Conservation (phyloP, 495 filamentous ascomycete species). For the Tuber umbilicatum region DNA sequence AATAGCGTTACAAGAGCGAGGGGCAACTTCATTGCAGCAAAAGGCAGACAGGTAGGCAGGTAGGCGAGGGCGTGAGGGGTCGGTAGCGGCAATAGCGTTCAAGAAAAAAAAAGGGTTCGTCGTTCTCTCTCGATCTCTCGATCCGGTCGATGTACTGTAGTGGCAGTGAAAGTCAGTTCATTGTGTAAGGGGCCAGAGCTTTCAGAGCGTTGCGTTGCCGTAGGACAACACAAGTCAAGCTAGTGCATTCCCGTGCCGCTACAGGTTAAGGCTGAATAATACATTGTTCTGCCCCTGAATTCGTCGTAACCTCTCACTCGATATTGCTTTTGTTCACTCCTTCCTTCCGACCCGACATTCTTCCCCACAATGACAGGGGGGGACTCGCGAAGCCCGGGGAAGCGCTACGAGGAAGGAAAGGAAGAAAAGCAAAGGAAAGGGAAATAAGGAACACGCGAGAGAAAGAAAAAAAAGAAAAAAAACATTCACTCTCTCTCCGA, state of each 20-base stretch:
- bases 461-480: neutral
- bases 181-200: neutral
- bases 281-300: neutral
- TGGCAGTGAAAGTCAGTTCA: neutral
- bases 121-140: no score
- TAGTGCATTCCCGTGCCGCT: neutral
- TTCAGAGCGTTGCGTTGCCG: neutral
- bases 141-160: neutral
- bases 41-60: neutral
- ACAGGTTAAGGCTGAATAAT: neutral
- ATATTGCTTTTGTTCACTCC: neutral
- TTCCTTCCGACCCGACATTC: neutral
- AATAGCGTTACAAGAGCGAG: constrained; percentile 49
- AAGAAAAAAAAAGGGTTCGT: neutral
- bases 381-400: neutral
- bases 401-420: neutral
- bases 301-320: neutral
- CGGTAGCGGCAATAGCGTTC: neutral
- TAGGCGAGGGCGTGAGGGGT: neutral
- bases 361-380: constrained; percentile 2
- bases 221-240: neutral
- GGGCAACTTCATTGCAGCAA: constrained; percentile 41
- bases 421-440: no score
- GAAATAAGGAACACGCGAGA: neutral
- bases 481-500: neutral